A percentile compares a stretch with the other conserved stretches of the same genome.
Conservation (phyloP, 768 basidiomycete species). For the Gelatoporia subvermispora region DNA sequence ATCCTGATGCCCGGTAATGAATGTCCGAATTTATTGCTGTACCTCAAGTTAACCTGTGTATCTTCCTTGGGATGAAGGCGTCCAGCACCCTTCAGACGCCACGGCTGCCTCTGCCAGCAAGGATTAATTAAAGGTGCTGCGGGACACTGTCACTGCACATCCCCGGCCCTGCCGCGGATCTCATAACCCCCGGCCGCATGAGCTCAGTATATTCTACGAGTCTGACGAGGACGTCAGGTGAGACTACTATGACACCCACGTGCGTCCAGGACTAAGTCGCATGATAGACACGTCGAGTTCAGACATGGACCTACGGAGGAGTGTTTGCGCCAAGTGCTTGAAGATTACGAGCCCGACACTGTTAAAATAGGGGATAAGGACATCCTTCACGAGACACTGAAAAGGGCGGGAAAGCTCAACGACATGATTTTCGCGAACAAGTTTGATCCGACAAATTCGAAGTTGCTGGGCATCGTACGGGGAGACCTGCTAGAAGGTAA, state of each 20-base stretch:
- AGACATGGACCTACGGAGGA: background rate
- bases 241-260: background rate
- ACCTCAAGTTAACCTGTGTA: too few species aligned
- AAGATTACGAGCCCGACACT: conserved; percentile 27
- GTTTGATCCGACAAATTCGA: conserved; percentile 23
- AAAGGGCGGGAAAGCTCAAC: conserved; percentile 42
- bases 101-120: too few species aligned
- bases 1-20: too few species aligned
- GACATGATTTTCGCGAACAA: conserved; percentile 27
- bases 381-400: conserved; percentile 38
- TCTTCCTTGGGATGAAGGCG: too few species aligned
- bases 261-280: background rate
- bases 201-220: conserved; percentile 7
- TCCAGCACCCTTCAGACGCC: too few species aligned
- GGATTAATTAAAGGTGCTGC: background rate
- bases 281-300: conserved; percentile 9
- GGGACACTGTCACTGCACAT: conserved; percentile 3
- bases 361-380: conserved; percentile 34
- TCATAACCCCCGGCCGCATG: background rate
- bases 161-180: conserved; percentile 10
- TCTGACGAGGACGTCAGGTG: background rate
- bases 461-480: conserved; percentile 24
- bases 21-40: too few species aligned
- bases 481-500: conserved; percentile 19
- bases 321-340: background rate